phyloP scores from a whole-genome alignment of 2,329 filamentous ascomycete species.

The Domatiomyces globalis region DNA sequence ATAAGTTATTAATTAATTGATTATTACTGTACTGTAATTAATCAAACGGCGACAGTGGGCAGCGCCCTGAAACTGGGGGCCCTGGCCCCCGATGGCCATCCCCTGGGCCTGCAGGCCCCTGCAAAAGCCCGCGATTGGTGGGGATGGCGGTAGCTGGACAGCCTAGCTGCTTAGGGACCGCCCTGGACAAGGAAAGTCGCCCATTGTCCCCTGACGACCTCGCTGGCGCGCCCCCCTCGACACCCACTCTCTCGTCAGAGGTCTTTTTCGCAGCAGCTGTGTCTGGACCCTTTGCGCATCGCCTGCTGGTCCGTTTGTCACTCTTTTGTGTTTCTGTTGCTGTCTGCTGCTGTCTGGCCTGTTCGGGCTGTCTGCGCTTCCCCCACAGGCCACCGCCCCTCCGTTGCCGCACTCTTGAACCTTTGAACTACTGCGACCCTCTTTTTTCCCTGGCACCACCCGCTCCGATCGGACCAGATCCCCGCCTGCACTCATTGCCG shows the following conservation, averaged over 20 bases:
- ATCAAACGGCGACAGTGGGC: background rate
- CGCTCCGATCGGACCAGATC: background rate
- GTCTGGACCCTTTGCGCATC: background rate
- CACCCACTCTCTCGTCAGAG: constrained; percentile 1
- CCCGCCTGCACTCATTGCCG: background rate
- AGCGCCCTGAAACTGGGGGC: background rate
- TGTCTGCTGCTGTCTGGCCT: background rate
- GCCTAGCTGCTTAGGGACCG: background rate
- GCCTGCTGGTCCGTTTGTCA: background rate
- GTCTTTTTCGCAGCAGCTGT: background rate
- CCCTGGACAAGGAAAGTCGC: background rate
- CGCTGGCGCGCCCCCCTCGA: constrained; percentile 6
- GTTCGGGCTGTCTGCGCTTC: background rate
- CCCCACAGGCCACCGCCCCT: too few relatives aligned
- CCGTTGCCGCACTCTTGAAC: background rate
- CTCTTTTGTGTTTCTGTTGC: background rate
- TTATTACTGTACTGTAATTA: too few relatives aligned
- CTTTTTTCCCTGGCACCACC: background rate
- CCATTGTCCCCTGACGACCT: background rate
- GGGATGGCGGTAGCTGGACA: background rate
- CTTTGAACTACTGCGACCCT: background rate
- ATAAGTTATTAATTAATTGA: too few relatives aligned
- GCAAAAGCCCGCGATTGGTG: background rate
- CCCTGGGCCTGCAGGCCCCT: background rate
- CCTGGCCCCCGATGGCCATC: background rate